Conservation (phyloP, 805 yeast species). For the Yarrowia phangngaensis region DNA sequence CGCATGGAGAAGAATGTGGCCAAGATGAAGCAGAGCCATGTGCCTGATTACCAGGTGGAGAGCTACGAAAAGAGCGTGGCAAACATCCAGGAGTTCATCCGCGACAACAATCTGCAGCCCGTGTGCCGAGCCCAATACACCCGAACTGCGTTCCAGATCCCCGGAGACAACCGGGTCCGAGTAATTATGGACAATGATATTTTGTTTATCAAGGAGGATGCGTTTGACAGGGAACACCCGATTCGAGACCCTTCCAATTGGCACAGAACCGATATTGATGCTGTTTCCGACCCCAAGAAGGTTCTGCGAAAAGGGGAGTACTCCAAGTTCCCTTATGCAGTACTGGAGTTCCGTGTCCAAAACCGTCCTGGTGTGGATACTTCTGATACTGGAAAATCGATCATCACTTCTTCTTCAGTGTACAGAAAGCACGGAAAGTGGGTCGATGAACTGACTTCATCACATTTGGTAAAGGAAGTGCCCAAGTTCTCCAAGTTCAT, state of each 20-base stretch:
- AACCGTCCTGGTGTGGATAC: slow-evolving; percentile 42
- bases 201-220: slow-evolving; percentile 81
- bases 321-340: slow-evolving; percentile 66
- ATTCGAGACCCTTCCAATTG: slow-evolving; percentile 83
- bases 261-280: slow-evolving; percentile 90
- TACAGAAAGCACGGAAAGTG: slow-evolving; percentile 43
- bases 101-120: slow-evolving; percentile 70
- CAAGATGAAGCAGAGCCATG: slow-evolving; percentile 62
- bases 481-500: slow-evolving; percentile 90
- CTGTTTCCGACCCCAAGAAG: slow-evolving; percentile 60
- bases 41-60: slow-evolving; percentile 50
- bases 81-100: slow-evolving; percentile 59
- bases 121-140: slow-evolving; percentile 80
- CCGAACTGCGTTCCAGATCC: slow-evolving; percentile 95
- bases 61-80: slow-evolving; percentile 54
- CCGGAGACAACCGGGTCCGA: slow-evolving; percentile 92
- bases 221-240: slow-evolving; percentile 79
- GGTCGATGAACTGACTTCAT: slow-evolving; percentile 80
- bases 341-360: slow-evolving; percentile 78
- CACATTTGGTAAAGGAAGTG: slow-evolving; percentile 85
- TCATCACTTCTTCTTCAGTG: slow-evolving; percentile 30
- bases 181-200: slow-evolving; percentile 88
- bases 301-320: slow-evolving; percentile 82
- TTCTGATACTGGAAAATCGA: slow-evolving; percentile 35
- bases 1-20: slow-evolving; percentile 50